Percentiles rank a stretch among this genome's conserved stretches.
These are phyloP conservation scores for Silene latifolia DNA, from an alignment of 148 eudicot species.

Conservation along the genomic window DNA sequence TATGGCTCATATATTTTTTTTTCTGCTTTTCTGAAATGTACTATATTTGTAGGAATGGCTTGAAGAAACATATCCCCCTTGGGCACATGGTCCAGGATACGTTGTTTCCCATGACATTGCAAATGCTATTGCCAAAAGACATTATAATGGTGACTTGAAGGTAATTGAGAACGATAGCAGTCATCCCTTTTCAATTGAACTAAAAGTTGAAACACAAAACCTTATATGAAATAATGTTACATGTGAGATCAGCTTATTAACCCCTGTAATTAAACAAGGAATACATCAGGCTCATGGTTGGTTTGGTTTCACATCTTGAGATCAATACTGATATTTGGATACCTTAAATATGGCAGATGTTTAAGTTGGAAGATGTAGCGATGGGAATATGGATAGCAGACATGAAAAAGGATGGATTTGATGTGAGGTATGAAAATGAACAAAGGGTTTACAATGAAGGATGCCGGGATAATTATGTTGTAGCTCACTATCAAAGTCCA, in stretches of 20 bases:
- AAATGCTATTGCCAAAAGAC: conserved; percentile 48
- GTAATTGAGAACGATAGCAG: conserved; percentile 26
- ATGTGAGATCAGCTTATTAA: background rate
- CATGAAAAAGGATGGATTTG: conserved; percentile 63
- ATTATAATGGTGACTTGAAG: conserved; percentile 61
- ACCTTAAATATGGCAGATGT: conserved; percentile 53
- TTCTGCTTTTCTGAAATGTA: background rate
- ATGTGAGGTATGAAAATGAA: conserved; percentile 68
- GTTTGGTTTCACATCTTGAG: background rate
- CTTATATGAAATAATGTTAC: background rate
- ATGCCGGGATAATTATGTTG: conserved; percentile 72
- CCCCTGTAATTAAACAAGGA: background rate
- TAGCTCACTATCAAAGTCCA: conserved; percentile 93
- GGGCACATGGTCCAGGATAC: conserved; percentile 98
- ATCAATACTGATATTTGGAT: background rate
- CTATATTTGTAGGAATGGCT: conserved; percentile 70
- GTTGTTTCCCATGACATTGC: conserved; percentile 83
- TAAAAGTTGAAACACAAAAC: background rate
- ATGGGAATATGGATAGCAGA: conserved; percentile 96
- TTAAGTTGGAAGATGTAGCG: conserved; percentile 97
- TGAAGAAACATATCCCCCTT: conserved; percentile 75
- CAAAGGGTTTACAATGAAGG: conserved; percentile 62
- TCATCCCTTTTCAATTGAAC: background rate
- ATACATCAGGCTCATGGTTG: background rate
- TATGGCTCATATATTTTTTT: background rate